These are phyloP conservation scores for Fusarium sororula DNA, from an alignment of 2,329 filamentous ascomycete genomes.

Conservation along the genomic window DNA sequence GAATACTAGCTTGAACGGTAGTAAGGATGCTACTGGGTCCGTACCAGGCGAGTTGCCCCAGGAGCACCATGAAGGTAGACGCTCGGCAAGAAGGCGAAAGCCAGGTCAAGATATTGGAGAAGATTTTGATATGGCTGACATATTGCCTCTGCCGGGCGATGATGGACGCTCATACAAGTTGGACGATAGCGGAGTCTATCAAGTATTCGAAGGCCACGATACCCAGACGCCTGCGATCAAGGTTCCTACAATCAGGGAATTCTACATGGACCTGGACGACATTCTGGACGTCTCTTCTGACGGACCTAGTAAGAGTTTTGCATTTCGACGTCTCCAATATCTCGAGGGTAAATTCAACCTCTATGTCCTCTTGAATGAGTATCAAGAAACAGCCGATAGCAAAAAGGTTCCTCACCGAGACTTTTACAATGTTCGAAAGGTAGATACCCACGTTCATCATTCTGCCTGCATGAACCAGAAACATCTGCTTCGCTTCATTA, in stretches of 20 bases:
- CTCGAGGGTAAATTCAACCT: constrained; percentile 97
- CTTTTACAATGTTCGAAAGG: constrained; percentile 99
- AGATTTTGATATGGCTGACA: constrained; percentile 85
- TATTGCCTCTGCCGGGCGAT: constrained; percentile 75
- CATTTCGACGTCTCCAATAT: constrained; percentile 92
- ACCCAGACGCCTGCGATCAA: constrained; percentile 75
- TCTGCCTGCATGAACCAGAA: constrained; percentile 99
- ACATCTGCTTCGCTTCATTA: constrained; percentile 96
- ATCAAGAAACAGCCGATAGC: constrained; percentile 96
- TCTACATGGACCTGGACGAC: constrained; percentile 92
- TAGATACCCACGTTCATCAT: constrained; percentile 98
- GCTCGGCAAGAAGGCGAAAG: constrained; percentile 73
- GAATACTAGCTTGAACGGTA: constrained; percentile 17
- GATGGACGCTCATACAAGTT: constrained; percentile 80
- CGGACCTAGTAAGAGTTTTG: constrained; percentile 95
- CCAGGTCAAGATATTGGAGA: constrained; percentile 90
- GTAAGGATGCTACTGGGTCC: constrained; percentile 13
- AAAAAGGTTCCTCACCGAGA: constrained; percentile 98
- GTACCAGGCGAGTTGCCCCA: constrained; percentile 9
- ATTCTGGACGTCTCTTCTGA: constrained; percentile 92
- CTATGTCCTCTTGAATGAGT: constrained; percentile 92
- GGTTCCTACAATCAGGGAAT: constrained; percentile 93
- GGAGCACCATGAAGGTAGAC: constrained; percentile 50
- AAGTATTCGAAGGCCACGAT: constrained; percentile 80
- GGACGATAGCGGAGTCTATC: constrained; percentile 87